Evolutionary conservation across 1,139 yeast genomes (phyloP), one percentile per base, ranked within the genome.

Genomic region (Hemisphaericaspora xylanilytica): DNA sequence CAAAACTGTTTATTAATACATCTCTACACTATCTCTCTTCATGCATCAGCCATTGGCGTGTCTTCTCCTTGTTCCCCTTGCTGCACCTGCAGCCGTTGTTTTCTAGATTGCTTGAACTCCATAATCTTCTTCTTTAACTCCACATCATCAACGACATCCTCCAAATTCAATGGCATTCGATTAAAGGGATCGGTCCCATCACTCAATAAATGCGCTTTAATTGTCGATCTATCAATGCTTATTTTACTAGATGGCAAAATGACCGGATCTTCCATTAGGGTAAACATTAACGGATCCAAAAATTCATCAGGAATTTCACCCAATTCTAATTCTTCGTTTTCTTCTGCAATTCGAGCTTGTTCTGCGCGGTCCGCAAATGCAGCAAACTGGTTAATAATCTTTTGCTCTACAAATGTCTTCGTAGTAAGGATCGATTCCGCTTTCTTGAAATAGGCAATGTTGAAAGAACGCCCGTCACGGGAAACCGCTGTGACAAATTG

Each of bases 111-210:
- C 43, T 44, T 20, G 8, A 20, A 20, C 21, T 20, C 21, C 21
- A 6, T 8, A 20, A 20, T 20, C 8, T 8, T 20, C 21, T 20
- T 20, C 22, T 41, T 42, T 60, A 57, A 56, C 21, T 50, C 54
- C 24, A 52, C 47, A 38, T 58, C 61, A 27, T 40, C 95, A 17
- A 75, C 60, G 17, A 89, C 96, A 50, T 94, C 96, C 48, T 90
- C 97, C 37, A 92, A 63, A 53, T 80, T 88, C 50, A 94, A 70
- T 2, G 98, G 97, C 63, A 82, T 74, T 63, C 99, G 80, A 62
- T 92, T 94, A 65, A 94, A 94, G 10, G 99, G 99, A 67, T 94
- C 99, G 1, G 96, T 90, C 1, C 96, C 79, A 64, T 92, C 97
- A 66, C 92, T 86, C 58, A 94, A 75, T 46, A 94, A 70, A 70